Evolutionary conservation across 306 rosid genomes (phyloP), one percentile per base, ranked within the genome.

Genomic region (Prunus mongolica): DNA sequence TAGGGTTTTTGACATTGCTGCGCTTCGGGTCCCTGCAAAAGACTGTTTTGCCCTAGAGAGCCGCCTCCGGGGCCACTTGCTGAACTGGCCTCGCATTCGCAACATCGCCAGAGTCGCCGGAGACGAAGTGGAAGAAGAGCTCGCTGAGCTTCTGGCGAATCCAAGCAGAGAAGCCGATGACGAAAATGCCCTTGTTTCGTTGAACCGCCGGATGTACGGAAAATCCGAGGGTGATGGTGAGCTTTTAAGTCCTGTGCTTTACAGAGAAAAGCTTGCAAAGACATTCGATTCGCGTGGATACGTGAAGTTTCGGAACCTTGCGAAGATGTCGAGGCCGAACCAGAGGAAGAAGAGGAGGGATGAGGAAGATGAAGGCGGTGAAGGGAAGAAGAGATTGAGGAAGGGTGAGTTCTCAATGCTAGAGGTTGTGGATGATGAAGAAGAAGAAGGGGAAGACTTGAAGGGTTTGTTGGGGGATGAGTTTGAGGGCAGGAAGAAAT

Each of bases 41-140:
- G 84, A 89, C 56, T 92, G 99, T 83, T 85, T 80, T 78, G 74
- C 88, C 62, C 89, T 95, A 44, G 99, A 95, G 81, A 69, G 50
- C 73, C 90, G 90, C 62, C 89, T 92, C 81, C 93, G 99, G 0
- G 97, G 99, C 22, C 99, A 95, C 83, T 91, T 92, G 65, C 82
- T 95, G 80, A 95, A 95, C 76, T 95, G 99, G 99, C 96, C 99
- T 14, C 96, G 99, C 38, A 44, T 95, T 52, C 93, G 91, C 80
- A 95, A 95, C 90, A 78, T 95, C 25, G 97, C 88, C 38, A 87
- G 97, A 63, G 97, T 92, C 65, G 89, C 96, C 44, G 97, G 96
- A 6, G 99, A 95, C 19, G 98, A 90, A 30, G 30, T 92, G 22
- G 93, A 89, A 15, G 83, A 83, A 12, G 65, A 47, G 61, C 22